Conservation (phyloP, 2,329 filamentous ascomycete species). For the Chrysoporthe puriensis region DNA sequence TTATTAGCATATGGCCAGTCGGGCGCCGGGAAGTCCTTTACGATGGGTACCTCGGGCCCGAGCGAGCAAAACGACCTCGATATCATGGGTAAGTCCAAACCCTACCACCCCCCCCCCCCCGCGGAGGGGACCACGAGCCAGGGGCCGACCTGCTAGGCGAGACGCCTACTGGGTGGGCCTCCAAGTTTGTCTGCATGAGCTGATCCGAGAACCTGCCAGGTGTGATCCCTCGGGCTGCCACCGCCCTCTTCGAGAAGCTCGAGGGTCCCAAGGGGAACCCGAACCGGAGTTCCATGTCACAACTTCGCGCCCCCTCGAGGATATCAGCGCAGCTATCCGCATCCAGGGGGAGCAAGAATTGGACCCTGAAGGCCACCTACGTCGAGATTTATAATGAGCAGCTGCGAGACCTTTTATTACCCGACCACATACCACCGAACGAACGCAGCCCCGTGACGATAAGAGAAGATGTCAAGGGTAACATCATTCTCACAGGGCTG, state of each 20-base stretch:
- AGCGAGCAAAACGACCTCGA: slow-evolving; percentile 71
- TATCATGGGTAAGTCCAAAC: slow-evolving; percentile 71
- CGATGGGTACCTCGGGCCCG: slow-evolving; percentile 95
- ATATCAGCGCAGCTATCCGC: slow-evolving; percentile 64
- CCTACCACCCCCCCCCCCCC: no score
- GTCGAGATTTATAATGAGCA: slow-evolving; percentile 99
- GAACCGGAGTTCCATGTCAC: slow-evolving; percentile 71
- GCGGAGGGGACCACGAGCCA: no score
- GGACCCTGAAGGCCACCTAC: slow-evolving; percentile 93
- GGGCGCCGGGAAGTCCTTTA: slow-evolving; percentile 96
- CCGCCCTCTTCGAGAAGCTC: slow-evolving; percentile 85
- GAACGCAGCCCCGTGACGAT: slow-evolving; percentile 86
- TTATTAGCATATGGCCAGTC: slow-evolving; percentile 97
- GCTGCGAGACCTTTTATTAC: slow-evolving; percentile 83
- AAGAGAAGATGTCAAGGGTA: slow-evolving; percentile 90
- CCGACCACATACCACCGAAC: slow-evolving; percentile 68
- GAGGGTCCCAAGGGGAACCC: slow-evolving; percentile 55
- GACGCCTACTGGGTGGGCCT: no score
- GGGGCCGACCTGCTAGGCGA: no score
- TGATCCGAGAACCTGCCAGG: slow-evolving; percentile 55
- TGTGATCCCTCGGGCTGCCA: slow-evolving; percentile 91
- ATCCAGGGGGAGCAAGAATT: slow-evolving; percentile 69
- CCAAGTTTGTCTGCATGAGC: slow-evolving; percentile 8
- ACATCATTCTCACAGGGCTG: slow-evolving; percentile 90
- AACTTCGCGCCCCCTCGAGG: slow-evolving; percentile 77